Evolutionary conservation across 192 early-diverging fungal species (phyloP).

Genomic region (Linnemannia elongata): DNA sequence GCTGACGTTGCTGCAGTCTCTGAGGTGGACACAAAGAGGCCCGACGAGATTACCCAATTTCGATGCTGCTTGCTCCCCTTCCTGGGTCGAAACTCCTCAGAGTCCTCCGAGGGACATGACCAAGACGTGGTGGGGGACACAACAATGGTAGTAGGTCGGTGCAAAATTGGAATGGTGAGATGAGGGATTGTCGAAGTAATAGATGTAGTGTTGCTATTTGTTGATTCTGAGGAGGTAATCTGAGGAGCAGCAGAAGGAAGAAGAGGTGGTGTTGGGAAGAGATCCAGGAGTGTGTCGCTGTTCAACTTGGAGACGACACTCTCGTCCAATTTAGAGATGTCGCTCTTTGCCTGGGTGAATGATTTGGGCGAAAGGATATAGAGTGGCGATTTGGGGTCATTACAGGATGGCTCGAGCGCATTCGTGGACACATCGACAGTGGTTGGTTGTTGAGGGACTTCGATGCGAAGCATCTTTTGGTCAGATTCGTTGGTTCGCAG

Average conservation of each 20-base stretch:
- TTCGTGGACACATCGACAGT: background rate
- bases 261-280: slow-evolving; percentile 40
- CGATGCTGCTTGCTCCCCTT: slow-evolving; percentile 22
- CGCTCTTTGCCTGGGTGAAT: slow-evolving; percentile 9
- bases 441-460: background rate
- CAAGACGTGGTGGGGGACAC: background rate
- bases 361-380: slow-evolving; percentile 26
- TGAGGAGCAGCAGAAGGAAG: background rate
- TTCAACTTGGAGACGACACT: slow-evolving; percentile 22
- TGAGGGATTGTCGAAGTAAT: background rate
- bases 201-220: background rate
- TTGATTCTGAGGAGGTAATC: background rate
- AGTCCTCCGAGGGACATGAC: background rate
- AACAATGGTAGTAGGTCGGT: background rate
- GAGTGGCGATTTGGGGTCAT: background rate
- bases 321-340: slow-evolving; percentile 26
- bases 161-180: background rate
- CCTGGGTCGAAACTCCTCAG: background rate
- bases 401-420: background rate
- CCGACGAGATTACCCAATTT: slow-evolving; percentile 32
- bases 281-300: slow-evolving; percentile 23
- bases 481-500: slow-evolving; percentile 2
- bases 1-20: background rate
- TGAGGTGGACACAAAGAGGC: slow-evolving; percentile 13
- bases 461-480: slow-evolving; percentile 5